Evolutionary conservation across 441 rosid genomes (phyloP), one percentile per base, ranked within the genome.

Genomic region (Pelargonium australe): DNA sequence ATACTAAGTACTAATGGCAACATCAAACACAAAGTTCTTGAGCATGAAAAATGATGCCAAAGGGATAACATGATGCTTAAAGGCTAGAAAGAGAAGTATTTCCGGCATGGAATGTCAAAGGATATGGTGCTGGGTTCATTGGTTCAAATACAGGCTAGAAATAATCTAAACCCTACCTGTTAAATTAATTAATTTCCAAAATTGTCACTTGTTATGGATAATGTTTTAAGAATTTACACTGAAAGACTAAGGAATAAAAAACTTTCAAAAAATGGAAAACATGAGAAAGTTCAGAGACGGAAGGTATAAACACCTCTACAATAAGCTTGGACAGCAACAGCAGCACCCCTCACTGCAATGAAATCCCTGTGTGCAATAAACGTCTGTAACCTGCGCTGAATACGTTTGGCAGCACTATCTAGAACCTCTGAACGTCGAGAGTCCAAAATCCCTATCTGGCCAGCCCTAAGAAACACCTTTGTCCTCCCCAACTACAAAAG

Each of bases 381-480:
- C 44, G 97, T 85, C 73, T 79, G 87, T 73, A 87, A 79, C 45
- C 72, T 83, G 70, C 77, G 88, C 77, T 95, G 99, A 75, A 95
- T 87, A 69, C 83, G 64, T 80, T 85, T 89, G 66, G 96, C 93
- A 80, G 99, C 87, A 77, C 66, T 76, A 71, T 95, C 97, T 68
- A 95, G 87, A 79, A 89, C 95, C 88, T 89, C 98, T 64, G 96
- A 86, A 67, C 99, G 83, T 66, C 82, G 89, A 4, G 86, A 78
- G 77, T 95, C 98, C 72, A 95, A 87, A 75, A 85, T 74, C 44
- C 97, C 99, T 79, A 95, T 92, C 83, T 95, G 98, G 76, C 99
- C 97, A 76, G 98, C 95, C 80, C 99, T 87, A 43, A 95, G 96
- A 80, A 92, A 95, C 60, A 95, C 99, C 79, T 95, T 95, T 65